Base-by-base conservation (phyloP, 305 asterid species). In the Solanum hybrid region DNA sequence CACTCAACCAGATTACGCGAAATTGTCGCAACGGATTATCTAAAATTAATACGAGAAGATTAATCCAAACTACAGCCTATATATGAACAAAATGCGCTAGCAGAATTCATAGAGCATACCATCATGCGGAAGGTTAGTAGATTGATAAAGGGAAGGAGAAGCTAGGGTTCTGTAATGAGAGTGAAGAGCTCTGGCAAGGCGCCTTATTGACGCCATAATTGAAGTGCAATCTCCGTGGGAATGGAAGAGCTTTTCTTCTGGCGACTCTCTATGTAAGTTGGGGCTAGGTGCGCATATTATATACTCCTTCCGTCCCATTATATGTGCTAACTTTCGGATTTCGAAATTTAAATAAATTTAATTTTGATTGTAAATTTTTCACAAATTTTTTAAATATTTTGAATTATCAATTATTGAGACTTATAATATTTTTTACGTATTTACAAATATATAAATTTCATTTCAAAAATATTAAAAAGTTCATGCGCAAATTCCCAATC, bases 181-280 rank as follows among this genome's bases (percentile, higher is more conserved):
- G 31, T 84, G 88, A 84, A 84, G 88, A 51, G 76, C 31, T 84
- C 76, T 84, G 2, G 31, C 41, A 61, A 84, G 41, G 26, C 88
- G 88, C 41, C 88, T 20, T 84, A 84, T 57, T 31, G 88, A 84
- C 41, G 32, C 41, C 88, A 84, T 84, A 84, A 31, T 84, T 51
- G 31, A 51, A 83, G 75, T 11, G 75, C 73, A 22, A 82, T 82
- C 87, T 39, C 87, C 34, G 68, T 2, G 61, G 61, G 17, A 36
- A 36, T 37, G n/a, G 51, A 11, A 27, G 79, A 75, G 37, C 78
- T 26, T 26, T 72, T 11, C 78, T 72, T 72, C 78, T 72, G 27
- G 13, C 4, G 73, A 65, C 27, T 22, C 75, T 61, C 2, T 20
- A 17, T 57, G 15, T 10, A 10, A 70, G 77, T 24, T 70, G 31